These are phyloP conservation scores for Haematococcus sp. DNA, from an alignment of 139 green algal species.

Conservation along the genomic window DNA sequence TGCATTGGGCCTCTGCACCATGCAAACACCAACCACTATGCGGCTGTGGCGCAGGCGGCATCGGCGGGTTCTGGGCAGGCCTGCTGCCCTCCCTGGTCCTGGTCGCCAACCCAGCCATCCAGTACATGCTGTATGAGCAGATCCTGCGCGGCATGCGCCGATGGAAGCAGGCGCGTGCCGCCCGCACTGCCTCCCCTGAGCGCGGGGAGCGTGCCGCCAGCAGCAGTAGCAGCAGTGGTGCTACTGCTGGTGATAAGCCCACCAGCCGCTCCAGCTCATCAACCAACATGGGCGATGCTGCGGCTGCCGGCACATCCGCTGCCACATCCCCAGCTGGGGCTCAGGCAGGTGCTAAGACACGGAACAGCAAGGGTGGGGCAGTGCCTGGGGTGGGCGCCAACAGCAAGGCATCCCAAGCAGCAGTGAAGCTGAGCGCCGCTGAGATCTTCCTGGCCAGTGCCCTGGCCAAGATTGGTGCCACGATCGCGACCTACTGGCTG, in stretches of 20 bases:
- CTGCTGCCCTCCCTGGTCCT: constrained; percentile 85
- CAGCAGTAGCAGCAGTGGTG: constrained; percentile 6
- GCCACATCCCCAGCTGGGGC: not conserved
- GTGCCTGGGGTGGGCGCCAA: too few species aligned
- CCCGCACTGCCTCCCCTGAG: not conserved
- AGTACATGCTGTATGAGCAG: constrained; percentile 88
- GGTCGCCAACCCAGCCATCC: constrained; percentile 81
- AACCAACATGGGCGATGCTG: not conserved
- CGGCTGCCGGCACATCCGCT: constrained; percentile 2
- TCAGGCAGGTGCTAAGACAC: too few species aligned
- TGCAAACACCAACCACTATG: too few species aligned
- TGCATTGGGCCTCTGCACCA: too few species aligned
- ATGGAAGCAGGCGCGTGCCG: constrained; percentile 24
- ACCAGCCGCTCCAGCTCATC: not conserved
- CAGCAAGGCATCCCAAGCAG: not conserved
- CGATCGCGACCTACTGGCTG: constrained; percentile 89
- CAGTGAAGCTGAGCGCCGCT: constrained; percentile 29
- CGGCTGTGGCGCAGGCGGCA: constrained; percentile 15
- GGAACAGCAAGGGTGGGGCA: not conserved
- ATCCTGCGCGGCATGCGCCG: constrained; percentile 31
- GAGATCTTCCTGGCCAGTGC: constrained; percentile 81
- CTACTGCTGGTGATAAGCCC: not conserved
- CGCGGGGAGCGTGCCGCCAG: not conserved
- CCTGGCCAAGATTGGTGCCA: constrained; percentile 83
- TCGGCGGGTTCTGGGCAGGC: constrained; percentile 60